Conservation (phyloP, 331 rosid genomes). For the Cydonia oblonga region DNA sequence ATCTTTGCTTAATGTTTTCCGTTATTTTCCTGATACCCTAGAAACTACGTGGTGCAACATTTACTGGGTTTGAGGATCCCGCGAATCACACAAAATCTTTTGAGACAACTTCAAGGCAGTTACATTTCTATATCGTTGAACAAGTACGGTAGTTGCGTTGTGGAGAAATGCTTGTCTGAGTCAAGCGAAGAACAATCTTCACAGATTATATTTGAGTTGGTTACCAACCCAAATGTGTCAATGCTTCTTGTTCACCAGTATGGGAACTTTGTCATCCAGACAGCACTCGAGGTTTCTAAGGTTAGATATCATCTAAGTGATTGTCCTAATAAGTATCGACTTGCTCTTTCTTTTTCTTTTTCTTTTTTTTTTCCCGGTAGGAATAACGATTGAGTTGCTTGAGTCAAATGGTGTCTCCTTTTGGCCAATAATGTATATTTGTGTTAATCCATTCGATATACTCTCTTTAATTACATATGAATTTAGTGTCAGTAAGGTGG, state of each 20-base stretch:
- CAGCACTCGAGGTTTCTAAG: conserved; percentile 35
- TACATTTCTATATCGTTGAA: conserved; percentile 30
- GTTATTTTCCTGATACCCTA: conserved; percentile 14
- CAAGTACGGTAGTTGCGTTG: conserved; percentile 69
- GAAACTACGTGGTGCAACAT: conserved; percentile 70
- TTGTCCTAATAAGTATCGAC: background rate
- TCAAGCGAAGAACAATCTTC: conserved; percentile 13
- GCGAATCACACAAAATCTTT: conserved; percentile 13
- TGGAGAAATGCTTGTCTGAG: conserved; percentile 43
- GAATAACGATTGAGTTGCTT: no score
- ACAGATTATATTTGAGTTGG: conserved; percentile 32
- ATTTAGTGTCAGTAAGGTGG: no score
- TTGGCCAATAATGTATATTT: no score
- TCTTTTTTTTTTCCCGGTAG: no score
- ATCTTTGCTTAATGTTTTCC: background rate
- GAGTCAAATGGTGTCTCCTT: no score
- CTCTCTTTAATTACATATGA: no score
- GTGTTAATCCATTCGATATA: no score
- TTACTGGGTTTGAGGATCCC: conserved; percentile 25
- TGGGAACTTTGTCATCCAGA: conserved; percentile 53
- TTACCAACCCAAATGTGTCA: conserved; percentile 13
- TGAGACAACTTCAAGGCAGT: conserved; percentile 25
- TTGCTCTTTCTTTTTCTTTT: no score
- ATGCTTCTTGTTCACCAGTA: conserved; percentile 48
- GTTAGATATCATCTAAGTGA: conserved; percentile 19